Evolutionary conservation across 768 basidiomycete genomes (phyloP).

Genomic region (Russula brevipes): DNA sequence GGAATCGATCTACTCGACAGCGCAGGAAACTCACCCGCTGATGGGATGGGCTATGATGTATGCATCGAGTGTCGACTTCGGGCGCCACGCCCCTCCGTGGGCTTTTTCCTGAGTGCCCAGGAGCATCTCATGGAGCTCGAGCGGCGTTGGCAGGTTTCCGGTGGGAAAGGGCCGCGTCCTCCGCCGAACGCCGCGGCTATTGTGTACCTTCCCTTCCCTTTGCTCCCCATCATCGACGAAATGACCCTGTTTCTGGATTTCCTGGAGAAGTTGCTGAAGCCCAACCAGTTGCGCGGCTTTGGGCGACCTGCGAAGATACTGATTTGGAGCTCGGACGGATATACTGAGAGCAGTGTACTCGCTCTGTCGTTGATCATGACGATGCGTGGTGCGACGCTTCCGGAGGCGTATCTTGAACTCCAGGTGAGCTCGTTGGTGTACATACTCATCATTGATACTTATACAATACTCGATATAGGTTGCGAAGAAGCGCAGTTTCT

Average conservation of each 20-base stretch:
- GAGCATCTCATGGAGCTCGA: conserved; percentile 69
- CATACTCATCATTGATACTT: background rate
- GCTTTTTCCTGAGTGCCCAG: conserved; percentile 67
- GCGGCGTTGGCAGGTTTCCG: conserved; percentile 43
- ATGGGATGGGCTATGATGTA: conserved; percentile 72
- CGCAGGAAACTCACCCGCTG: conserved; percentile 39
- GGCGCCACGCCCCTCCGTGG: conserved; percentile 64
- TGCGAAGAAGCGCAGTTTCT: conserved; percentile 75
- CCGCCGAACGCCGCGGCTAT: conserved; percentile 68
- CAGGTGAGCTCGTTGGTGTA: conserved; percentile 41
- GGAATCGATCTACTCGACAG: conserved; percentile 35
- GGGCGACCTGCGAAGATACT: conserved; percentile 63
- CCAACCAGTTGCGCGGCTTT: conserved; percentile 31
- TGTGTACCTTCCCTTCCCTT: conserved; percentile 69
- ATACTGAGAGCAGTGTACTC: conserved; percentile 88
- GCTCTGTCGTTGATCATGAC: conserved; percentile 87
- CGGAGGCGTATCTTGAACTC: conserved; percentile 89
- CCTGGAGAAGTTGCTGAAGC: conserved; percentile 59
- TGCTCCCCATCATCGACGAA: conserved; percentile 53
- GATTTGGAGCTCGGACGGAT: conserved; percentile 80
- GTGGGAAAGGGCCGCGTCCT: conserved; percentile 49
- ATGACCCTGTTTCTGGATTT: conserved; percentile 63
- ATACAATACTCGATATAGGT: conserved; percentile 32
- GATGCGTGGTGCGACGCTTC: conserved; percentile 56
- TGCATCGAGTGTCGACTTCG: conserved; percentile 86